phyloP scores from a whole-genome alignment of 495 filamentous ascomycete genomes.

The Hypoxylon lienhwacheense region DNA sequence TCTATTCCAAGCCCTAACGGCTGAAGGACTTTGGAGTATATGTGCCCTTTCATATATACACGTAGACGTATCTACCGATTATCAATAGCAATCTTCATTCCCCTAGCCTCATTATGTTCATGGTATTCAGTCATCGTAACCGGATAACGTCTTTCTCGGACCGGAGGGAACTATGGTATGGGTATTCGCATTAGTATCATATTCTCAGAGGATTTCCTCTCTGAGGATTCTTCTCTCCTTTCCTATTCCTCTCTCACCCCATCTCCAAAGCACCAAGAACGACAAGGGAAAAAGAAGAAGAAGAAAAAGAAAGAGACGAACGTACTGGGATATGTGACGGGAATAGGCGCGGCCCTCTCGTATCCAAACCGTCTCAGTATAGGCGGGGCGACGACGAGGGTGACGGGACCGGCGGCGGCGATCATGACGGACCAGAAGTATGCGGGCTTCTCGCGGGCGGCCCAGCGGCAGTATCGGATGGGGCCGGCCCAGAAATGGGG shows the following conservation, averaged over 20 bases:
- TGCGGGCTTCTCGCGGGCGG: slow-evolving; percentile 81
- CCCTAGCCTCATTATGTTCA: neutral
- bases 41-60: slow-evolving; percentile 32
- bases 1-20: neutral
- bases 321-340: slow-evolving; percentile 90
- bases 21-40: neutral
- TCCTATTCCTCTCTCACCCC: neutral
- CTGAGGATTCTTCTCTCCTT: slow-evolving; percentile 1
- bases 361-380: slow-evolving; percentile 70
- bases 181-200: slow-evolving; percentile 26
- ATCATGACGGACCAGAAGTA: slow-evolving; percentile 82
- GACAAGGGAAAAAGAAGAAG: neutral
- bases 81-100: neutral
- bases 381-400: slow-evolving; percentile 68
- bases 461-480: slow-evolving; percentile 81
- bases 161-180: slow-evolving; percentile 67
- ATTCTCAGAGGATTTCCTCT: slow-evolving; percentile 5
- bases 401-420: slow-evolving; percentile 69
- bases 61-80: slow-evolving; percentile 13
- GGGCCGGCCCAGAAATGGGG: slow-evolving; percentile 84
- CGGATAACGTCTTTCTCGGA: slow-evolving; percentile 68
- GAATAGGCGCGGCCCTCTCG: slow-evolving; percentile 67
- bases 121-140: slow-evolving; percentile 69
- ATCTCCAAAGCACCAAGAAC: neutral
- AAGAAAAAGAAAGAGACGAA: slow-evolving; percentile 5